Conservation (phyloP, 2,329 filamentous ascomycete genomes). For the Sphaerulina vaccinii region DNA sequence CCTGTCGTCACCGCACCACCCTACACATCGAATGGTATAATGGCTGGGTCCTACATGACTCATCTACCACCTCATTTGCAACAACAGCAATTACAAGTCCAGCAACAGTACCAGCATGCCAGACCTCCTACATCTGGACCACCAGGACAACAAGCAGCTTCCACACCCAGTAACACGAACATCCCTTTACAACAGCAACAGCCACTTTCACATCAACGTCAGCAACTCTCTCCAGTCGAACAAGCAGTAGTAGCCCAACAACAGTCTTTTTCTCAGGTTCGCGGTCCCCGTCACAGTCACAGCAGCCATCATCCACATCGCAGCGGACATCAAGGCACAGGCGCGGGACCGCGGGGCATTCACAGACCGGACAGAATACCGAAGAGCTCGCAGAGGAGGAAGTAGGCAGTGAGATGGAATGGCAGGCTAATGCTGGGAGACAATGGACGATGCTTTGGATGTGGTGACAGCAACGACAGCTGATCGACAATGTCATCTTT, state of each 20-base stretch:
- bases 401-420: constrained; percentile 15
- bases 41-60: constrained; percentile 26
- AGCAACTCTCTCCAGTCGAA: constrained; percentile 15
- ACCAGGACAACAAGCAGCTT: constrained; percentile 17
- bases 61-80: constrained; percentile 31
- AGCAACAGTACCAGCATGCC: constrained; percentile 16
- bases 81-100: constrained; percentile 10
- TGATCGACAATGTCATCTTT: neutral
- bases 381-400: constrained; percentile 25
- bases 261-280: constrained; percentile 30
- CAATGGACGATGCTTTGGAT: constrained; percentile 24
- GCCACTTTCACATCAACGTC: constrained; percentile 16
- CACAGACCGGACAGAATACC: constrained; percentile 19
- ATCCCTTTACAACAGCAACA: constrained; percentile 18
- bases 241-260: constrained; percentile 15
- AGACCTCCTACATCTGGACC: constrained; percentile 8
- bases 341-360: constrained; percentile 26
- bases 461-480: constrained; percentile 20
- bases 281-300: constrained; percentile 27
- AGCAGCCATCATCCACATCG: constrained; percentile 14
- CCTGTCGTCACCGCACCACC: constrained; percentile 32
- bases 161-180: constrained; percentile 28
- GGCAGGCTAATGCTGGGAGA: constrained; percentile 22
- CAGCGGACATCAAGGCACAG: constrained; percentile 10
- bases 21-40: constrained; percentile 18